These are phyloP conservation scores for Colletotrichum coccodes DNA, from an alignment of 2,329 filamentous ascomycete genomes.

Conservation along the genomic window DNA sequence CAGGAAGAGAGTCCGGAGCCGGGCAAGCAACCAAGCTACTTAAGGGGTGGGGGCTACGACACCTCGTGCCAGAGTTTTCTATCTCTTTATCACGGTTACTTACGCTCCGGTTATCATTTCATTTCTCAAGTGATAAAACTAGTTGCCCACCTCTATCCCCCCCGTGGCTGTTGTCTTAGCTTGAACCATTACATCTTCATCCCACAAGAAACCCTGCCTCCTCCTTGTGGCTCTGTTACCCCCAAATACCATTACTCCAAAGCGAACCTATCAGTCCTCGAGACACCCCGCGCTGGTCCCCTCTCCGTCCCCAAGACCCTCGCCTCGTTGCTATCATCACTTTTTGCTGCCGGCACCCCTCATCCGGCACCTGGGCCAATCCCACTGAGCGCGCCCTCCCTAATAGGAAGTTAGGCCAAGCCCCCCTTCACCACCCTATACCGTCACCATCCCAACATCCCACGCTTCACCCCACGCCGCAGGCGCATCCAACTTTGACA, in stretches of 20 bases:
- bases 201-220: constrained; percentile 35
- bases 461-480: constrained; percentile 47
- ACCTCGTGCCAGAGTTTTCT: constrained; percentile 8
- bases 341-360: constrained; percentile 18
- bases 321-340: constrained; percentile 13
- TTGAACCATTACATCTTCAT: constrained; percentile 30
- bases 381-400: constrained; percentile 26
- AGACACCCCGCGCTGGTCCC: constrained; percentile 32
- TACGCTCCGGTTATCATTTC: background rate
- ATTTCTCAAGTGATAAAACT: constrained; percentile 21
- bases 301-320: constrained; percentile 19
- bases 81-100: constrained; percentile 5
- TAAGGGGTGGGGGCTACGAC: constrained; percentile 27
- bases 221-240: constrained; percentile 2
- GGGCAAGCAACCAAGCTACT: constrained; percentile 24
- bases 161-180: constrained; percentile 1
- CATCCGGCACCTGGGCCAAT: constrained; percentile 27
- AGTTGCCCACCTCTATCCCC: background rate
- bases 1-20: constrained; percentile 5
- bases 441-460: constrained; percentile 37
- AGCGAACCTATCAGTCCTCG: constrained; percentile 30
- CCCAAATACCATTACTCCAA: constrained; percentile 12
- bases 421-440: constrained; percentile 28
- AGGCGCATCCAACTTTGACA: constrained; percentile 43
- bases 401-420: constrained; percentile 35